Conservation (phyloP, 306 rosid species). For the Comarum palustre region DNA sequence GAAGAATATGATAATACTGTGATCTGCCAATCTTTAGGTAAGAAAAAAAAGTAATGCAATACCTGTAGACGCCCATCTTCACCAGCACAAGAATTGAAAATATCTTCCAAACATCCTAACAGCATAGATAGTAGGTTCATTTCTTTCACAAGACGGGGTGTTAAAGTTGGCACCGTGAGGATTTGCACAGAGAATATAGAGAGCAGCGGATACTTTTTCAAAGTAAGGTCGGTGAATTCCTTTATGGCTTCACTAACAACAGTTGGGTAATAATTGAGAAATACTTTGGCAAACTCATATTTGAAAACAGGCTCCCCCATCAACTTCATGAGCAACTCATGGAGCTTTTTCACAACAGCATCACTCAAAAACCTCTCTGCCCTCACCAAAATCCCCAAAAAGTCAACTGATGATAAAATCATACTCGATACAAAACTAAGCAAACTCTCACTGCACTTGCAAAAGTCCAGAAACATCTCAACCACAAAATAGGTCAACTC, state of each 20-base stretch:
- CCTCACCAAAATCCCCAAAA: constrained; percentile 63
- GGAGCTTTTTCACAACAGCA: constrained; percentile 59
- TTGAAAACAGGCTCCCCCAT: constrained; percentile 88
- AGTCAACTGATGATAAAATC: constrained; percentile 48
- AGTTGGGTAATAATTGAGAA: constrained; percentile 77
- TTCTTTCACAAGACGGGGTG: constrained; percentile 87
- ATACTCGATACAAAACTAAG: constrained; percentile 74
- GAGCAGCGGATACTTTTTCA: constrained; percentile 58
- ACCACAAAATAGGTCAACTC: constrained; percentile 74
- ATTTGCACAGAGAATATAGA: constrained; percentile 89
- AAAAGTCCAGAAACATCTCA: constrained; percentile 81
- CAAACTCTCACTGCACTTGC: constrained; percentile 91
- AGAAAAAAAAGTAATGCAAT: constrained; percentile 12
- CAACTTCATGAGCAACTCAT: constrained; percentile 77
- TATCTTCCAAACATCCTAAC: constrained; percentile 69
- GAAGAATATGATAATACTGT: not conserved
- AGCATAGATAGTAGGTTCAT: constrained; percentile 72
- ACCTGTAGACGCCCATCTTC: constrained; percentile 76
- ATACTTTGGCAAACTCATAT: constrained; percentile 85
- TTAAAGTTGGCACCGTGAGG: constrained; percentile 88
- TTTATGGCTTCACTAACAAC: constrained; percentile 62
- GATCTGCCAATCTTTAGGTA: constrained; percentile 3
- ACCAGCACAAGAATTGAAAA: constrained; percentile 73
- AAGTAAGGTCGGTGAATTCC: constrained; percentile 34
- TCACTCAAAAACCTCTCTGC: constrained; percentile 69